phyloP scores from a whole-genome alignment of 306 rosid species.

The Citrullus mucosospermus region DNA sequence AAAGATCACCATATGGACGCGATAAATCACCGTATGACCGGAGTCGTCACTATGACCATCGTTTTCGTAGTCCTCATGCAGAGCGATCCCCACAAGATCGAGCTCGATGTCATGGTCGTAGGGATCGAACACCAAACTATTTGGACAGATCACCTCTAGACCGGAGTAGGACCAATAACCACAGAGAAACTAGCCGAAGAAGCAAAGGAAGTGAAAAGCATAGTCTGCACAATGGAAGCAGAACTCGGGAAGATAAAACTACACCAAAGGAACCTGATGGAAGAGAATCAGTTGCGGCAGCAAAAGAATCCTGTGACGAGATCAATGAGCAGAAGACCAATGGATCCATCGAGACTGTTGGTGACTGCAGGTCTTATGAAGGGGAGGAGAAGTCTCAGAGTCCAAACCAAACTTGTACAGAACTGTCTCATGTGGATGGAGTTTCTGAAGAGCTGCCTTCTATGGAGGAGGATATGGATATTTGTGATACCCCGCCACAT shows the following conservation, averaged over 20 bases:
- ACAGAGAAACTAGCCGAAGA: slow-evolving; percentile 39
- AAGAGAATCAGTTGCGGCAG: slow-evolving; percentile 23
- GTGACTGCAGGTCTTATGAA: slow-evolving; percentile 25
- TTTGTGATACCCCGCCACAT: slow-evolving; percentile 97
- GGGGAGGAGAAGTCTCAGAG: slow-evolving; percentile 46
- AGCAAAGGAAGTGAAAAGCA: slow-evolving; percentile 39
- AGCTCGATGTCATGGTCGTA: slow-evolving; percentile 31
- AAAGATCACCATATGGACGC: slow-evolving; percentile 47
- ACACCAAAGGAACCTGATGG: slow-evolving; percentile 38
- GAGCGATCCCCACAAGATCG: slow-evolving; percentile 63
- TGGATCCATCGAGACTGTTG: slow-evolving; percentile 33
- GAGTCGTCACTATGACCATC: slow-evolving; percentile 61
- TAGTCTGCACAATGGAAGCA: slow-evolving; percentile 26
- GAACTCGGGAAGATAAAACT: slow-evolving; percentile 48
- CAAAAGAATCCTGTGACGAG: slow-evolving; percentile 45
- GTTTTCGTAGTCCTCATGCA: slow-evolving; percentile 43
- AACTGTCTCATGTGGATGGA: slow-evolving; percentile 27
- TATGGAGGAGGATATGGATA: slow-evolving; percentile 99
- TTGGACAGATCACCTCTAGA: slow-evolving; percentile 55
- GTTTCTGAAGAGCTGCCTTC: slow-evolving; percentile 71
- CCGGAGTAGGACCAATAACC: slow-evolving; percentile 24
- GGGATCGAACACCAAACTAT: slow-evolving; percentile 51
- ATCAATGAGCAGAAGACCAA: slow-evolving; percentile 21
- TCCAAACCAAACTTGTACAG: slow-evolving; percentile 37
- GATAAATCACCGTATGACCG: slow-evolving; percentile 55